A percentile compares a stretch with the other conserved stretches of the same genome.
Conservation (phyloP, 805 yeast genomes). For the Saccharomycopsis sp. region DNA sequence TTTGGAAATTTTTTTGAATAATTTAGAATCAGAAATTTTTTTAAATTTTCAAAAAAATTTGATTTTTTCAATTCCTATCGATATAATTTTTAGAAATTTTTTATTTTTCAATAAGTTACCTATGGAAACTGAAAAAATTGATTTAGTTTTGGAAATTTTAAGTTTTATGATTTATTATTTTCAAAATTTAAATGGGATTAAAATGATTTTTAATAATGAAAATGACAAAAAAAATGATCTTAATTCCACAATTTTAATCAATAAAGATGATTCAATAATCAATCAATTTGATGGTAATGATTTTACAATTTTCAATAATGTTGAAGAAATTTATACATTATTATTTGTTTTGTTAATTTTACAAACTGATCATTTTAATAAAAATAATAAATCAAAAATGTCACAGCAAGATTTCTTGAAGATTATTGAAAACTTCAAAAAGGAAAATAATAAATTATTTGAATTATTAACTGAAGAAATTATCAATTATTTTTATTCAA, state of each 20-base stretch:
- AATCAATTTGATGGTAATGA: constrained; percentile 23
- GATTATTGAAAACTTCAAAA: constrained; percentile 29
- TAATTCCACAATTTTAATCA: constrained; percentile 1
- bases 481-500: constrained; percentile 53
- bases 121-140: constrained; percentile 67
- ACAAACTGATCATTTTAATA: constrained; percentile 67
- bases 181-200: constrained; percentile 8
- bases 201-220: background rate
- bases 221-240: background rate
- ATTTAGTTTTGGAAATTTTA: constrained; percentile 50
- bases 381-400: constrained; percentile 59
- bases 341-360: constrained; percentile 58
- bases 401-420: constrained; percentile 48
- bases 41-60: background rate
- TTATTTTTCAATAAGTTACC: constrained; percentile 53
- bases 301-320: constrained; percentile 12
- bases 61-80: constrained; percentile 36
- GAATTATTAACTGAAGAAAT: constrained; percentile 30
- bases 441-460: constrained; percentile 23
- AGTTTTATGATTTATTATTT: constrained; percentile 38
- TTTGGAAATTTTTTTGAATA: background rate
- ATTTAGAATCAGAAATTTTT: background rate
- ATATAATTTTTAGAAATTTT: constrained; percentile 51
- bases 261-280: background rate
- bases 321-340: constrained; percentile 50